Evolutionary conservation across 2,329 filamentous ascomycete genomes (phyloP), one percentile per base, ranked within the genome.

Genomic region (Gyromitra esculenta): DNA sequence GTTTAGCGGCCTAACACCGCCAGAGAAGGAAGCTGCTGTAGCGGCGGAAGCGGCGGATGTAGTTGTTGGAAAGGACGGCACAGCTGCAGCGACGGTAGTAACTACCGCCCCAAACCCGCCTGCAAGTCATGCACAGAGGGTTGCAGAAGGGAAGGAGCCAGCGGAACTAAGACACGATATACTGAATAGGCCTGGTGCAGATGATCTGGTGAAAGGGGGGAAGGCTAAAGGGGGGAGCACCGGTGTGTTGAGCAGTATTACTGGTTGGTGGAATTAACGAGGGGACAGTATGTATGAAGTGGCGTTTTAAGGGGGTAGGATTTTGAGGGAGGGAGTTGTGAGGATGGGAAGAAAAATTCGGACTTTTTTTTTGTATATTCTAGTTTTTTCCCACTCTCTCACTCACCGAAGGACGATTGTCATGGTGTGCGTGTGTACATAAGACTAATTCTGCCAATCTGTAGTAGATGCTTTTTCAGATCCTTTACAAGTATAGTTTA

Each of bases 1-100:
- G 5, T 68, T 81, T 52, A 77, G 76, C 54, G 80, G 80, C 25
- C 66, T 81, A 41, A 81, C 80, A 9, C 79, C 80, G 4, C 80
- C 80, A 4, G 79, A 80, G 69, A 77, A 81, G 56, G 80, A 80
- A 57, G 75, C 21, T 6, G 43, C 63, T 37, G 45, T 62, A n/a
- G 65, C 39, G 4, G 59, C 43, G 15, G 67, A 64, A n/a, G 41
- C 54, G 54, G 54, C 68, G 41, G 37, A 48, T 56, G 59, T 52
- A 21, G 54, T 65, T 8, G 52, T 15, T 56, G 25, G 25, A 13
- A 56, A 62, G 45, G 48, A 63, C 8, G 21, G 52, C 21, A 25
- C 54, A 4, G 37, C 39, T 21, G 52, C 39, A 35, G 62, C 8
- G 5, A 25, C 52, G n/a, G 37, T 18, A 31, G 59, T 43, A 35